A percentile compares a stretch with the other conserved stretches of the same genome.
These are phyloP conservation scores for Alternaria sp. DNA, from an alignment of 2,329 filamentous ascomycete genomes.

Conservation along the genomic window DNA sequence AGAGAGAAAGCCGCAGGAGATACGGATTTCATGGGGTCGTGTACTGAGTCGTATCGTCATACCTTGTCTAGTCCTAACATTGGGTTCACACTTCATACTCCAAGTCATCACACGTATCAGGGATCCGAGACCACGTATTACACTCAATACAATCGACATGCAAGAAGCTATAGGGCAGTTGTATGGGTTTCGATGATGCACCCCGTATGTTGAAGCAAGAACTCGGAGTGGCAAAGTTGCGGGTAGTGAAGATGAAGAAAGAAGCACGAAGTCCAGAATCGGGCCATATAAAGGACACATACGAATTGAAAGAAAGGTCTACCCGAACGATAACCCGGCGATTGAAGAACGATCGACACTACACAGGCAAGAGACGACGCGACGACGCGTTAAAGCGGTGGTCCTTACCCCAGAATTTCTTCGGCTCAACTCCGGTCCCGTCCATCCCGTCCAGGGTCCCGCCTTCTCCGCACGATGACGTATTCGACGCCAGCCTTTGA, in stretches of 20 bases:
- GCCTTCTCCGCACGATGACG: neutral
- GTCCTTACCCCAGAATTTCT: neutral
- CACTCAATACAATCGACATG: constrained; percentile 14
- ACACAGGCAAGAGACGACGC: neutral
- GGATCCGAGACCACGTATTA: constrained; percentile 4
- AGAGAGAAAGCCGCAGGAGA: constrained; percentile 1
- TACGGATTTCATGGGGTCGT: constrained; percentile 17
- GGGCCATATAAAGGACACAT: neutral
- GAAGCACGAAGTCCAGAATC: neutral
- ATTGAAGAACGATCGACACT: neutral
- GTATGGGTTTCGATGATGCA: constrained; percentile 5
- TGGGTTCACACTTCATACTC: constrained; percentile 17
- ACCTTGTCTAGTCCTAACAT: constrained; percentile 12
- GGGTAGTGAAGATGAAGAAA: neutral
- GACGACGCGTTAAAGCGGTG: neutral
- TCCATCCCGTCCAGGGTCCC: neutral
- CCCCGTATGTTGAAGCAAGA: neutral
- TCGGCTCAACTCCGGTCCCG: neutral
- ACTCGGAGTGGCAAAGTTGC: neutral
- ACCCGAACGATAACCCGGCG: neutral
- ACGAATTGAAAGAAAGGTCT: neutral
- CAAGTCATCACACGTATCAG: neutral
- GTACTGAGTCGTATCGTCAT: constrained; percentile 19
- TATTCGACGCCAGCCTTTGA: neutral
- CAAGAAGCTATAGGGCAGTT: constrained; percentile 13